Conservation (phyloP, 1,284 basidiomycete species). For the Singerocomus inundabilis region DNA sequence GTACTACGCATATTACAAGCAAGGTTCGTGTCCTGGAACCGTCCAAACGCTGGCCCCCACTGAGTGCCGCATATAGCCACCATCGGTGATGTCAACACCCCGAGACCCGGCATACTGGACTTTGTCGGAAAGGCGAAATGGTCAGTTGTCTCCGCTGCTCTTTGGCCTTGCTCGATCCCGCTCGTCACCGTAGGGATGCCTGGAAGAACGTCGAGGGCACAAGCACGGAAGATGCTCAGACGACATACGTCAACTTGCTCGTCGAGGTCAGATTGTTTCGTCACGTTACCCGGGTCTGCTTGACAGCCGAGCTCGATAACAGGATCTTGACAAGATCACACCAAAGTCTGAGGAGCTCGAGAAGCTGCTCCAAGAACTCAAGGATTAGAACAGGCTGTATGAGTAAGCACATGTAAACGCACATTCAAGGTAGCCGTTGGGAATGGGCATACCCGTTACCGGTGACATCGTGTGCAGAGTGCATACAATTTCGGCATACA, state of each 20-base stretch:
- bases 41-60: not conserved
- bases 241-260: conserved; percentile 73
- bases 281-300: not conserved
- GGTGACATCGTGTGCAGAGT: conserved; percentile 11
- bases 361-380: conserved; percentile 58
- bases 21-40: conserved; percentile 49
- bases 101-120: conserved; percentile 71
- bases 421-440: not conserved
- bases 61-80: conserved; percentile 50
- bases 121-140: conserved; percentile 85
- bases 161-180: conserved; percentile 10
- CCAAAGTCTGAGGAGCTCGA: conserved; percentile 53
- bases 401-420: conserved; percentile 7
- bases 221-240: conserved; percentile 67
- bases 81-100: conserved; percentile 67
- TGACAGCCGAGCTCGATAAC: conserved; percentile 2
- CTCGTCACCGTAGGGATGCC: conserved; percentile 58
- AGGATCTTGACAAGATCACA: conserved; percentile 46
- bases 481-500: not conserved
- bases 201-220: conserved; percentile 78
- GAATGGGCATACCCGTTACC: not conserved
- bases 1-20: conserved; percentile 95
- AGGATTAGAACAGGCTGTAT: conserved; percentile 41
- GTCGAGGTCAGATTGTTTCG: conserved; percentile 50
- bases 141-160: conserved; percentile 37